Base-by-base conservation (phyloP, 768 basidiomycete genomes). In the Suillus luteus region DNA sequence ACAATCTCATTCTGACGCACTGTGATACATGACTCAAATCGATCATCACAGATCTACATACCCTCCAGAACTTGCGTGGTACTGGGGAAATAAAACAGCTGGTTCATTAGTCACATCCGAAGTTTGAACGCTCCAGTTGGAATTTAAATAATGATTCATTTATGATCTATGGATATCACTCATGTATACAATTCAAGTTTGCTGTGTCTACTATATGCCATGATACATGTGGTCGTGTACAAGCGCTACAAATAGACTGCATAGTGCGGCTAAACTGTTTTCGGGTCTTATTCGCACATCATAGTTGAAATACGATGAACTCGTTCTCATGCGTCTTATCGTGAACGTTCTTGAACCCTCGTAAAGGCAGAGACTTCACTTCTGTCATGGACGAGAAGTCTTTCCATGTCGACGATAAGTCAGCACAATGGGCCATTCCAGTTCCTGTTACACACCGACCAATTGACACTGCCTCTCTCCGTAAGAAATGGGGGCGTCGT, bases 41-140 rank as follows among this genome's bases (percentile, higher is more conserved):
- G 51, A 38, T 43, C 61, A n/a, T 44, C 60, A 15, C 62, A 75
- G 74, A 64, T 77, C n/a, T 75, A 76, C 27, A 54, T 70, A 49
- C 75, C 74, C 35, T 73, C 75, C 43, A 70, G 74, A 60, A 73
- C 73, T 49, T 76, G 74, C 49, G 48, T 75, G 10, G 76, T 75
- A 48, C 51, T 75, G 1, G 74, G 66, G 44, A 76, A 70, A 63
- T 58, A 41, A 58, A 27, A 41, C 11, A 4, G 24, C 17, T 19
- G 40, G 57, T 17, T 57, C 24, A 19, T 40, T 17, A 55, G 22
- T 37, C 1, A 15, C 8, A 15, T 27, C 17, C 11, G 24, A 58
- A 17, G 8, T 12, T 40, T 5, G 55, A 40, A 40, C 7, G 55
- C 22, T 24, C 12, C 15, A 38, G 52, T 14, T n/a, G 37, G 22